Evolutionary conservation across 129 eudicot genomes (phyloP), one percentile per base, ranked within the genome.

Genomic region (Flaveria linearis): DNA sequence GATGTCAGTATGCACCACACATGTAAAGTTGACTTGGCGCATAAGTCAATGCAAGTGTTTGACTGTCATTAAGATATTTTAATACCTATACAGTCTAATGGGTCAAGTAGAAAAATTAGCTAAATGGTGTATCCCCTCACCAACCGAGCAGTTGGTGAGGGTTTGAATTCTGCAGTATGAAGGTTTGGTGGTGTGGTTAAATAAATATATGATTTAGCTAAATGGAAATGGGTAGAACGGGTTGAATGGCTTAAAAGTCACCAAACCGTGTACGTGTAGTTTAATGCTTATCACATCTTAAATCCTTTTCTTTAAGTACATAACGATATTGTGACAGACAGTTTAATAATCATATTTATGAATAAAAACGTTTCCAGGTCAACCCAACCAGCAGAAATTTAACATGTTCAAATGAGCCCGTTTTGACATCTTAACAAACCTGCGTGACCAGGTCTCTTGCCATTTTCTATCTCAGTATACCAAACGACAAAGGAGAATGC

Each of bases 1-100:
- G 5, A 45, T 62, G 50, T 55, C 14, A 82, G 68, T 7, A 63
- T 33, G 43, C 69, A 63, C 9, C 13, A 63, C 14, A 14, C 69
- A 16, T 63, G 46, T 14, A 15, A 61, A 26, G 68, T 13, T 26
- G 68, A 26, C 67, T 13, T 7, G 1, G 2, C 39, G 30, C 66
- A 60, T 12, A 11, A 16, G 12, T 58, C 14, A 4, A 61, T 61
- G 41, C 43, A 61, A n/a, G 60, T 15, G 47, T 66, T 17, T 36
- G 50, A 39, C 46, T 9, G 33, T 64, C 26, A 56, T 4, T 30
- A 9, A 64, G 33, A 64, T 14, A 63, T 28, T 7, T 28, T 12
- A 11, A 15, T 50, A 50, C 60, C 20, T 51, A 53, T 16, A 5
- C 10, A 10, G 25, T n/a, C 7, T 4, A 4, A 36, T 36, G 41